phyloP scores from a whole-genome alignment of 2,329 filamentous ascomycete species.

The Xylariaceae sp. region DNA sequence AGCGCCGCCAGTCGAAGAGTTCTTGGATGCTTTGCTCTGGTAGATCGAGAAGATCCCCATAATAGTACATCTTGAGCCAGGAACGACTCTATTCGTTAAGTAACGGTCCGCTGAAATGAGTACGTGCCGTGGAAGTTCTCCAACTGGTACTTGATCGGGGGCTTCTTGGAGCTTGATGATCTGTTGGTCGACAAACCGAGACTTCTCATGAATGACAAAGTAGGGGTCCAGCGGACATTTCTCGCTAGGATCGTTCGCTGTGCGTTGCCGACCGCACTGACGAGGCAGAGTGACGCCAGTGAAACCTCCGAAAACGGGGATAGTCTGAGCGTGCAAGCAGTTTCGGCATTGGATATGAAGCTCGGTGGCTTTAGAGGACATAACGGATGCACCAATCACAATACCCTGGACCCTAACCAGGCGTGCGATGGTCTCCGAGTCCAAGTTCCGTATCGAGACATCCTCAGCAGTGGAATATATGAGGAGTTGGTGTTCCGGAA shows the following conservation, averaged over 20 bases:
- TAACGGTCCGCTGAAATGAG: slow-evolving; percentile 95
- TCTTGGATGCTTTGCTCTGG: slow-evolving; percentile 82
- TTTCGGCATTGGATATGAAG: slow-evolving; percentile 84
- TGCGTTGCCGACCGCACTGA: slow-evolving; percentile 60
- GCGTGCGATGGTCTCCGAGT: slow-evolving; percentile 85
- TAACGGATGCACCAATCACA: slow-evolving; percentile 92
- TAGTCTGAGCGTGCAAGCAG: slow-evolving; percentile 65
- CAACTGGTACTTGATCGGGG: slow-evolving; percentile 93
- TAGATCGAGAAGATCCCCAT: slow-evolving; percentile 99
- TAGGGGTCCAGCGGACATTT: slow-evolving; percentile 92
- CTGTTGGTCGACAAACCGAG: slow-evolving; percentile 93
- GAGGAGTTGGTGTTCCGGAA: slow-evolving; percentile 90
- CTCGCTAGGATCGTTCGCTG: slow-evolving; percentile 61
- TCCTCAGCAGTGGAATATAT: slow-evolving; percentile 88
- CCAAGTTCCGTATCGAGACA: slow-evolving; percentile 88
- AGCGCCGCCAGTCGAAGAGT: slow-evolving; percentile 65
- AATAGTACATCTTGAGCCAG: slow-evolving; percentile 87
- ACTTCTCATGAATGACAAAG: slow-evolving; percentile 91
- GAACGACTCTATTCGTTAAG: slow-evolving; percentile 90
- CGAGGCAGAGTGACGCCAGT: slow-evolving; percentile 79
- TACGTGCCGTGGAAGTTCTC: slow-evolving; percentile 90
- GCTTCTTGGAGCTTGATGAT: slow-evolving; percentile 97
- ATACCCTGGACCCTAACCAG: slow-evolving; percentile 97
- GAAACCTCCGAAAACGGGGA: slow-evolving; percentile 80
- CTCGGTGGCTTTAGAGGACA: slow-evolving; percentile 89